phyloP scores from a whole-genome alignment of 352 stramenopile genomes.

The Phytophthora macrochlamydospora region DNA sequence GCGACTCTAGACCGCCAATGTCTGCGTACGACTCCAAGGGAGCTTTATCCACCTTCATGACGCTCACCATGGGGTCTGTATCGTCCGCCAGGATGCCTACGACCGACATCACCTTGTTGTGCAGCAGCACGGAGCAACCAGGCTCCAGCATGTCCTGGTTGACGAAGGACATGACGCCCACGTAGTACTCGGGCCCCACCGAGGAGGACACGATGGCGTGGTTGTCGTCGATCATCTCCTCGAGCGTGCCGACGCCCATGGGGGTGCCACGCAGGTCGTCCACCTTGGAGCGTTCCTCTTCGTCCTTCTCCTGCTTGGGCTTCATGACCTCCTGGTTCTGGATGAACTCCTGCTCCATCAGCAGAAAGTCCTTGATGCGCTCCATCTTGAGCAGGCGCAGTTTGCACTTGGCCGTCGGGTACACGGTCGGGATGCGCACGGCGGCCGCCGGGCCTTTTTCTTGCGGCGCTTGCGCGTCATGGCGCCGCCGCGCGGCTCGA shows the following conservation, averaged over 20 bases:
- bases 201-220: slow-evolving; percentile 99
- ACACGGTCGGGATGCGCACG: slow-evolving; percentile 91
- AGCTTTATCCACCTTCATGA: slow-evolving; percentile 99
- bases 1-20: slow-evolving; percentile 98
- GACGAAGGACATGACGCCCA: slow-evolving; percentile 99
- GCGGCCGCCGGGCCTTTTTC: slow-evolving; percentile 91
- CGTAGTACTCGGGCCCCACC: slow-evolving; percentile 99
- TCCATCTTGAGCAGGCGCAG: slow-evolving; percentile 99
- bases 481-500: slow-evolving; percentile 84
- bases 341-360: slow-evolving; percentile 99
- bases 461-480: slow-evolving; percentile 91
- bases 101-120: slow-evolving; percentile 99
- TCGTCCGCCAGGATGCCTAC: slow-evolving; percentile 99
- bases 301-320: slow-evolving; percentile 99
- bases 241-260: slow-evolving; percentile 98
- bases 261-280: slow-evolving; percentile 98
- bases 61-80: slow-evolving; percentile 98
- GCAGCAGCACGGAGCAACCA: slow-evolving; percentile 97
- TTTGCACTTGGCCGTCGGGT: slow-evolving; percentile 99
- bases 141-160: slow-evolving; percentile 99
- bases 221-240: slow-evolving; percentile 99
- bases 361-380: slow-evolving; percentile 99
- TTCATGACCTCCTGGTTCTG: slow-evolving; percentile 99
- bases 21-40: slow-evolving; percentile 99
- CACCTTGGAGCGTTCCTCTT: slow-evolving; percentile 99